Base-by-base conservation (phyloP, 164 flowering plant genomes). In the Aristolochia contorta region DNA sequence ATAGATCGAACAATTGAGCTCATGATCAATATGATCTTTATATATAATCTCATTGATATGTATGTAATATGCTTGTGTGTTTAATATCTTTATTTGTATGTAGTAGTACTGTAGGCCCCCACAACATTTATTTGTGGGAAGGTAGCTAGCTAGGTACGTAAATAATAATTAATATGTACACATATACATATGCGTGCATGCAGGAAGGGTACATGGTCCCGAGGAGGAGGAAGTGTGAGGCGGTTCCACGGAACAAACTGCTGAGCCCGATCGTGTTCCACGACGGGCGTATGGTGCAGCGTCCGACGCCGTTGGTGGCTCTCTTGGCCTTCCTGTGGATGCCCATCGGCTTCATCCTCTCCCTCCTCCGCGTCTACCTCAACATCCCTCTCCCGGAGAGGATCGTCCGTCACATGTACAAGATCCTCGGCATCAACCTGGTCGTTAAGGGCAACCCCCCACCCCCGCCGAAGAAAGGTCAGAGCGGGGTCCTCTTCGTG, bases 201-300 rank as follows among this genome's bases (percentile, higher is more conserved):
- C 87, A 87, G 95, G 95, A 87, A 73, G 91, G 75, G 4, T 83
- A 69, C 78, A 75, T 83, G 78, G 89, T 87, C 50, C 91, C 91
- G n/a, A 65, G 68, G 54, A 65, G 68, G 54, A 79, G 80, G 15
- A 81, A 77, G 60, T 67, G 79, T 32, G 82, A 79, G 47, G 82
- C 91, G 7, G 60, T 85, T 14, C 81, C 87, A 54, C 71, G 83
- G 54, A 80, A 78, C 79, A 83, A 79, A 74, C 89, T 87, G 14
- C 65, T 79, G 53, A 76, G 83, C 65, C 83, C 86, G 0, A 59
- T 84, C 1, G 79, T 86, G n/a, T 79, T 86, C 32, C 93, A 86
- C 61, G 93, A 86, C 21, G 93, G 93, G 0, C 73, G 93, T 0
- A 54, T 84, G 1, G 87, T 79, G 33, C 89, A 86, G 54, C 63